A percentile compares a stretch with the other conserved stretches of the same genome.
Conservation (phyloP, 2,329 filamentous ascomycete species). For the Fusarium sp. region DNA sequence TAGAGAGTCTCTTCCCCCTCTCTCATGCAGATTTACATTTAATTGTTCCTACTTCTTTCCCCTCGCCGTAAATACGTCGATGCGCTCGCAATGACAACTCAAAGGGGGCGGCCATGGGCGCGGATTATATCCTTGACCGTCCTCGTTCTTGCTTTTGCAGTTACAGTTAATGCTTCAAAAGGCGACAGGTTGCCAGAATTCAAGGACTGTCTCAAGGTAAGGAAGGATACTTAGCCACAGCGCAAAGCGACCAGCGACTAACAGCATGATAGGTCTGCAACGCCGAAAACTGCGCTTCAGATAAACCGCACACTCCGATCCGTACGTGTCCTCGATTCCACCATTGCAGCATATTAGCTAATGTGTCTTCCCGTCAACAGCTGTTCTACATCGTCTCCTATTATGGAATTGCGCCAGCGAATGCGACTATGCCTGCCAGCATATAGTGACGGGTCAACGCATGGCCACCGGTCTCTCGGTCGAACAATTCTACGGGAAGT, state of each 20-base stretch:
- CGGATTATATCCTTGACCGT: constrained; percentile 51
- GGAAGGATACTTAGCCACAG: constrained; percentile 13
- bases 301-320: constrained; percentile 69
- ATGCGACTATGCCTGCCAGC: constrained; percentile 98
- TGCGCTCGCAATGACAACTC: constrained; percentile 50
- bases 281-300: constrained; percentile 79
- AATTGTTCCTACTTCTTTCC: constrained; percentile 1
- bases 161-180: constrained; percentile 72
- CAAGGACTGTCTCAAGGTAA: constrained; percentile 82
- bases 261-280: constrained; percentile 75
- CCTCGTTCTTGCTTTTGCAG: constrained; percentile 54
- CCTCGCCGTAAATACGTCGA: constrained; percentile 38
- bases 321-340: constrained; percentile 65
- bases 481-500: constrained; percentile 98
- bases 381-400: constrained; percentile 84
- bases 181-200: constrained; percentile 92
- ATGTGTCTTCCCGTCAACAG: constrained; percentile 58
- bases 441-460: constrained; percentile 83
- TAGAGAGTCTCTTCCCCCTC: constrained; percentile 3
- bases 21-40: constrained; percentile 21
- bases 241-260: constrained; percentile 14
- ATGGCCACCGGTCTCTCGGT: constrained; percentile 73
- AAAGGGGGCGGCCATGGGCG: constrained; percentile 50
- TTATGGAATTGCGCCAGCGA: constrained; percentile 93
- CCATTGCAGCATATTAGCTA: constrained; percentile 17